phyloP scores from a whole-genome alignment of 306 rosid species.

The Glycyrrhiza uralensis region DNA sequence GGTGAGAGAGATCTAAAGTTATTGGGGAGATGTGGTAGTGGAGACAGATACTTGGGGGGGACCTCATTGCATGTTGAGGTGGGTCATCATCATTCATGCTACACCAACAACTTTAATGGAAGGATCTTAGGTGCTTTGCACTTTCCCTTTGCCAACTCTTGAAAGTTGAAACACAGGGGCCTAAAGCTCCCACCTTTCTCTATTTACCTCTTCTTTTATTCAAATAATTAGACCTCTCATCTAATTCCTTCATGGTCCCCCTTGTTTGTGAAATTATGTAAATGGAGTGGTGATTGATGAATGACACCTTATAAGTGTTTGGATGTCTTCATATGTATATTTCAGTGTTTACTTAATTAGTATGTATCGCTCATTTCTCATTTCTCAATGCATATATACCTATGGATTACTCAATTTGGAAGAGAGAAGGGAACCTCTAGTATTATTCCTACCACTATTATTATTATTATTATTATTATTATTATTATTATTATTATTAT shows the following conservation, averaged over 20 bases:
- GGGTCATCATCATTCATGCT: conserved; percentile 38
- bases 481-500: too few species aligned
- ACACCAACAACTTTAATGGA: conserved; percentile 25
- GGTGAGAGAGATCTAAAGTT: conserved; percentile 31
- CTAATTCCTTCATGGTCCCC: conserved; percentile 13
- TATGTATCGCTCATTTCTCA: not conserved
- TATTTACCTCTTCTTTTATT: conserved; percentile 13
- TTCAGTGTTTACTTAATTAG: not conserved
- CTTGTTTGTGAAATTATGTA: not conserved
- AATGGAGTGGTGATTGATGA: not conserved
- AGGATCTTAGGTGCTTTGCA: conserved; percentile 10
- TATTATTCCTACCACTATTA: too few species aligned
- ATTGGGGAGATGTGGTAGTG: conserved; percentile 26
- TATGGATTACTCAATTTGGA: not conserved
- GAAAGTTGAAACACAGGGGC: conserved; percentile 4
- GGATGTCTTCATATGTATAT: not conserved
- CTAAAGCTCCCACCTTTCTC: conserved; percentile 6
- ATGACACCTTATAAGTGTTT: not conserved
- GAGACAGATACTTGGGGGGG: not conserved
- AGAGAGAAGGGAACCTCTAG: too few species aligned
- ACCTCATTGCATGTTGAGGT: conserved; percentile 4
- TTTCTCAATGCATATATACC: not conserved
- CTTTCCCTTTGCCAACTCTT: conserved; percentile 22
- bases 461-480: not conserved
- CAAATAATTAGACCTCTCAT: conserved; percentile 17